Conservation (phyloP, 2,329 filamentous ascomycete genomes). For the Neonectria magnoliae region DNA sequence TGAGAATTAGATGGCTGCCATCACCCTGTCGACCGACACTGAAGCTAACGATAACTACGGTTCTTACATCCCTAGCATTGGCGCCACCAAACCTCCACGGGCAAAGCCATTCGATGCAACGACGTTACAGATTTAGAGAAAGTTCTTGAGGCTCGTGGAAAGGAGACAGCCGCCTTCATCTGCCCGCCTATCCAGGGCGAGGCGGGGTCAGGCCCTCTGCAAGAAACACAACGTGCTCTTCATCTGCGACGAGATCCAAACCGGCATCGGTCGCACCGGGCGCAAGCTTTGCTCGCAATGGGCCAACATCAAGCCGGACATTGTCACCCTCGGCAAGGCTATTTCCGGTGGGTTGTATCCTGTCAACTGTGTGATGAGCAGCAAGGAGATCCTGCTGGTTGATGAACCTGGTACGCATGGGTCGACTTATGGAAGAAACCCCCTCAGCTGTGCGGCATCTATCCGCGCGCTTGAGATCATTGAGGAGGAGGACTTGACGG, state of each 20-base stretch:
- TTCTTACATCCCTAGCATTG: conserved; percentile 90
- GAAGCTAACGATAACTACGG: conserved; percentile 98
- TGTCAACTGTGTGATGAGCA: conserved; percentile 88
- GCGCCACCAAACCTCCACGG: conserved; percentile 80
- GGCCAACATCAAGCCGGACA: conserved; percentile 93
- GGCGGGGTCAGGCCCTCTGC: conserved; percentile 86
- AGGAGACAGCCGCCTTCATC: conserved; percentile 89
- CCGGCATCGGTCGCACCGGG: conserved; percentile 93
- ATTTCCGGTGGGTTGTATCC: conserved; percentile 99
- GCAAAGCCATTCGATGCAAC: conserved; percentile 83
- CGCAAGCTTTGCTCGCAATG: conserved; percentile 94
- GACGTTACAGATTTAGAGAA: conserved; percentile 82
- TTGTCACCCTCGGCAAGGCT: conserved; percentile 94
- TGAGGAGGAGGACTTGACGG: conserved; percentile 88
- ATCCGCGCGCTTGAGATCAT: conserved; percentile 95
- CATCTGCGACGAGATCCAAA: conserved; percentile 99
- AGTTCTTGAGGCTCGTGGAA: conserved; percentile 81
- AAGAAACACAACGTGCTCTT: conserved; percentile 94
- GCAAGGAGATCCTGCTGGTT: conserved; percentile 93
- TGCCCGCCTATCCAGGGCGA: conserved; percentile 98
- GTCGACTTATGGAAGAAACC: conserved; percentile 97
- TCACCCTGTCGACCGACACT: conserved; percentile 95
- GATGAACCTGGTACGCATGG: conserved; percentile 97
- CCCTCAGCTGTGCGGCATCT: conserved; percentile 93
- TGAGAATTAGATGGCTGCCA: conserved; percentile 80